phyloP scores from a whole-genome alignment of 2,329 filamentous ascomycete species.

The Alternaria conjuncta region DNA sequence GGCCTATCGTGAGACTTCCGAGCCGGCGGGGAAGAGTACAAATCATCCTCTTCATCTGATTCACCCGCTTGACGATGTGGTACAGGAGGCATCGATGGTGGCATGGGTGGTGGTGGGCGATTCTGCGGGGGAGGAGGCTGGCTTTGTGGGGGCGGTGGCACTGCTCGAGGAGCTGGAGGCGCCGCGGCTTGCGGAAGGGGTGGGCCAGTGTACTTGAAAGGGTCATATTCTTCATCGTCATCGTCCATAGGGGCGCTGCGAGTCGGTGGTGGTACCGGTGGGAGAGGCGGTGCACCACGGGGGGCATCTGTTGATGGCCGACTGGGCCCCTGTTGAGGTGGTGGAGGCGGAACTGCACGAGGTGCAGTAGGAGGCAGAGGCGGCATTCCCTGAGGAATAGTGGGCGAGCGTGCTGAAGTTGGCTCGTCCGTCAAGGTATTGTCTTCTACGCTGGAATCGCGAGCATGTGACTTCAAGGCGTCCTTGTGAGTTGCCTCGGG shows the following conservation, averaged over 20 bases:
- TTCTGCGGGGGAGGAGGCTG: conserved; percentile 44
- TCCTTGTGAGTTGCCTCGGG: conserved; percentile 95
- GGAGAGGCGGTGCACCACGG: conserved; percentile 71
- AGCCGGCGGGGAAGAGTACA: conserved; percentile 45
- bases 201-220: conserved; percentile 59
- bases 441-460: conserved; percentile 77
- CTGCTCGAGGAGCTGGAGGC: conserved; percentile 45
- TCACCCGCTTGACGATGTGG: conserved; percentile 36
- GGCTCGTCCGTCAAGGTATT: conserved; percentile 63
- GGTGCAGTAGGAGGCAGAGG: conserved; percentile 46
- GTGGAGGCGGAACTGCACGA: conserved; percentile 61
- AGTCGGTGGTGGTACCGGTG: conserved; percentile 71
- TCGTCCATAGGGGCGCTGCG: conserved; percentile 35
- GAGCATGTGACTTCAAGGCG: conserved; percentile 80
- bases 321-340: conserved; percentile 61
- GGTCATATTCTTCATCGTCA: conserved; percentile 72
- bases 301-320: conserved; percentile 73
- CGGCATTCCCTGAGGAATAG: conserved; percentile 42
- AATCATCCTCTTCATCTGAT: conserved; percentile 46
- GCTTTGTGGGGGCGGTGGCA: conserved; percentile 44
- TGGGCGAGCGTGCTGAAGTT: conserved; percentile 53
- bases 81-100: conserved; percentile 41
- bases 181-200: conserved; percentile 10
- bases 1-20: conserved; percentile 45
- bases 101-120: conserved; percentile 39